Evolutionary conservation across 208 protist species (phyloP), one percentile per base, ranked within the genome.

Genomic region (Wallacemonas sp.): DNA sequence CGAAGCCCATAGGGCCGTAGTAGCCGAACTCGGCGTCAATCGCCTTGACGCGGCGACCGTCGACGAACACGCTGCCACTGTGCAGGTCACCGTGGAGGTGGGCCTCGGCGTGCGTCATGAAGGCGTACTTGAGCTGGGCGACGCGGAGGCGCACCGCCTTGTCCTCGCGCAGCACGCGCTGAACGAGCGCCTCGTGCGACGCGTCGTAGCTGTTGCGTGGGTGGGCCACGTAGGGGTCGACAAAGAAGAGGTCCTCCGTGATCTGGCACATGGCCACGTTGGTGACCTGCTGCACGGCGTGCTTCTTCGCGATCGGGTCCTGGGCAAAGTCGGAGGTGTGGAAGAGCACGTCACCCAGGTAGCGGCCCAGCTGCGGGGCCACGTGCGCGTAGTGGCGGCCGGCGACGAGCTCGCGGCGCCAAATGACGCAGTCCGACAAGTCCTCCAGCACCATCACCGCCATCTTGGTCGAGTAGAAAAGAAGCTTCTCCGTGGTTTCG

Each of bases 1-100:
- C 76, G 38, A 78, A 82, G 38, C 66, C 64, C 61, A 77, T 76
- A 22, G 76, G 67, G 18, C 61, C 64, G 63, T 74, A 75, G 54
- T 75, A 74, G 45, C 72, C 76, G 41, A 74, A 78, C 64, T 75
- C 63, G 2, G 76, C 76, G 41, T 82, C 70, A 32, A 82, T 82
- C 3, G 50, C 64, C 67, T 78, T 77, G 0, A 78, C 65, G 11
- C 61, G 66, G 23, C 31, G 22, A 5, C 38, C 68, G 41, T 82
- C 68, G 11, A 72, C 61, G 23, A 82, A 77, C 39, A 82, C 50
- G 59, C 70, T 74, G 65, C 67, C 72, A 41, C 67, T 72, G 63
- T 82, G 76, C 39, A 82, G 39, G 41, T 82, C 71, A 20, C 65
- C 72, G 64, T 74, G 72, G 36, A 82, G 55, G 68, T 78, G 76